phyloP scores from a whole-genome alignment of 805 yeast species.

The Metschnikowia corniflorae region DNA sequence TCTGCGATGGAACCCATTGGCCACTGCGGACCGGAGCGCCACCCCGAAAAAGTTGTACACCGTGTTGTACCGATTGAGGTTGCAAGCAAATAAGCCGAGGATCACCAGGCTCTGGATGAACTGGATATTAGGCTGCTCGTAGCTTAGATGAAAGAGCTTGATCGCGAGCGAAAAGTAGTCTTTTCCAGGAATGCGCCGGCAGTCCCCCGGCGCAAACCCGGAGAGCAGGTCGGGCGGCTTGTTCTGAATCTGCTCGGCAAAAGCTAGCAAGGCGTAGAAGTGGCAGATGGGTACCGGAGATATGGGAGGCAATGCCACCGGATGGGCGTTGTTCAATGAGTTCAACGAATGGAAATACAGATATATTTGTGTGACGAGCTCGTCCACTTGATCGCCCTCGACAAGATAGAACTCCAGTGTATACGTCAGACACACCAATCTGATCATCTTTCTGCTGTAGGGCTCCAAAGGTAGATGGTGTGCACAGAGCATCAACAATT shows the following conservation, averaged over 20 bases:
- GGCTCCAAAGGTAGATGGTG: slow-evolving; percentile 25
- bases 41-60: slow-evolving; percentile 39
- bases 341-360: slow-evolving; percentile 5
- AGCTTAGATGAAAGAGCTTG: slow-evolving; percentile 30
- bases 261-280: slow-evolving; percentile 33
- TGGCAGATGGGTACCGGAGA: slow-evolving; percentile 25
- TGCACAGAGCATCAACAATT: slow-evolving; percentile 20
- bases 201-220: slow-evolving; percentile 3
- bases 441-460: slow-evolving; percentile 22
- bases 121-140: slow-evolving; percentile 27
- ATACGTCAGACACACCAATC: slow-evolving; percentile 27
- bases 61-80: slow-evolving; percentile 35
- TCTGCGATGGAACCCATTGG: slow-evolving; percentile 37
- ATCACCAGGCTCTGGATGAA: slow-evolving; percentile 35
- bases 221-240: slow-evolving; percentile 11
- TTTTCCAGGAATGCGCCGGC: slow-evolving; percentile 30
- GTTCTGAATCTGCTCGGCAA: slow-evolving; percentile 34
- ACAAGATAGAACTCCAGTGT: slow-evolving; percentile 35
- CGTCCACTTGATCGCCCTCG: slow-evolving; percentile 21
- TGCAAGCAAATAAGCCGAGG: slow-evolving; percentile 36
- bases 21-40: slow-evolving; percentile 36
- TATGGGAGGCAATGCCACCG: slow-evolving; percentile 6
- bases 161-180: slow-evolving; percentile 31
- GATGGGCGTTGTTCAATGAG: slow-evolving; percentile 2
- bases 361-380: slow-evolving; percentile 18